Conservation (phyloP, 257 asterid species). For the Anisodus tanguticus region DNA sequence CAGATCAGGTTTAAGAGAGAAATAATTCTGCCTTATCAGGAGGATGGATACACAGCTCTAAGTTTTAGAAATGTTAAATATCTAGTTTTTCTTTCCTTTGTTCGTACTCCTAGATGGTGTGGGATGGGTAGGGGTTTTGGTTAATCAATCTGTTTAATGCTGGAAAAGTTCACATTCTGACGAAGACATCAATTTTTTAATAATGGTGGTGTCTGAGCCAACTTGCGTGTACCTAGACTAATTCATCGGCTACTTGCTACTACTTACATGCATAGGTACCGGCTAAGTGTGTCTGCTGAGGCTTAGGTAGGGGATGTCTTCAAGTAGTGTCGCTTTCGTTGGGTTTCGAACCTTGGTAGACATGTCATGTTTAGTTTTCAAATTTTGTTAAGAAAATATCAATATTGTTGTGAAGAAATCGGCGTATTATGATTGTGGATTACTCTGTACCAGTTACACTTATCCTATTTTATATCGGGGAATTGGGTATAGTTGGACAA, state of each 20-base stretch:
- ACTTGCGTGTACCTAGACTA: not conserved
- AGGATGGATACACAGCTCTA: not conserved
- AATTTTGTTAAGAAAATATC: not conserved
- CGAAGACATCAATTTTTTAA: not conserved
- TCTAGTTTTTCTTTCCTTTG: not conserved
- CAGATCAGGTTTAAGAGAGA: not conserved
- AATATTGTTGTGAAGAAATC: not conserved
- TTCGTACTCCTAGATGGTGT: not conserved
- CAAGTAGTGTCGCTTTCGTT: not conserved
- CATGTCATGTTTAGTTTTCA: slow-evolving; percentile 15
- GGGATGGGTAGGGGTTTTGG: not conserved
- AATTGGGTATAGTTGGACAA: slow-evolving; percentile 15
- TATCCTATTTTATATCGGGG: not conserved
- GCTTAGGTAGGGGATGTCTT: not conserved
- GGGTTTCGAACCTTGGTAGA: slow-evolving; percentile 13
- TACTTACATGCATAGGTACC: not conserved
- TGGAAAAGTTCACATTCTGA: not conserved
- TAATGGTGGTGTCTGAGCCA: slow-evolving; percentile 1
- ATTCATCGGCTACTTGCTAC: not conserved
- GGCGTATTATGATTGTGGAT: not conserved
- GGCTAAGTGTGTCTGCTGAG: slow-evolving; percentile 6
- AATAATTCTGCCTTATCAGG: not conserved
- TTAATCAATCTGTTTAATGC: slow-evolving; percentile 16
- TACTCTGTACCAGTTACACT: not conserved
- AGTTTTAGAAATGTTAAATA: not conserved